Base-by-base conservation (phyloP, 225 moss, liverwort and hornwort genomes). In the Thuidium tamariscinum region DNA sequence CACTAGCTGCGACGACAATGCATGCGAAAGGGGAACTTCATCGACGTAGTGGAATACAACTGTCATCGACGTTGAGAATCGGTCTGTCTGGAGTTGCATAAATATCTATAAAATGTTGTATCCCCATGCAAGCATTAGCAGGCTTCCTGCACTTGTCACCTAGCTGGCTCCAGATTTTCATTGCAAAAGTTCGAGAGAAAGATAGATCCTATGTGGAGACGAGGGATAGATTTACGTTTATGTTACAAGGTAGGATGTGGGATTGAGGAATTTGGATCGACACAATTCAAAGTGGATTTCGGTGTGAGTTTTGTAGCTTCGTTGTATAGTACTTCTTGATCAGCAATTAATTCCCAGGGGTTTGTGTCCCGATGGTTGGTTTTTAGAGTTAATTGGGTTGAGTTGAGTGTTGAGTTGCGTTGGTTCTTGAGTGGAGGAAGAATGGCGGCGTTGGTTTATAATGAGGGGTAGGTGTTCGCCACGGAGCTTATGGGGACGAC, bases 401-500 rank as follows among this genome's bases (percentile, higher is more conserved):
- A 11, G 23, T 64, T 16, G 22, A 65, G 49, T 51, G 16, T 13
- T 22, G 64, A 11, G 29, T 19, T 18, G 36, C 25, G 27, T 25
- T 26, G 12, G 37, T 23, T 10, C 9, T 65, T 41, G 54, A 34
- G 37, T 16, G 39, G 18, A 42, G 29, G 13, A 26, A 56, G 42
- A n/a, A 82, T 88, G 90, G 69, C 71, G 87, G 86, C 60, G 75
- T 55, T 75, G 80, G 83, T 65, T 17, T 93, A 91, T 21, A 87
- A 7, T 34, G 83, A 87, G 15, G 52, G 73, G 57, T 91, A 93
- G 71, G 89, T 92, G 25, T 93, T 92, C 86, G 89, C 70, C 6
- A 88, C 91, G 59, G 93, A 93, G 90, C 52, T 93, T 15, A 2
- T 92, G 5, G 93, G 93, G 32, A 93, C 93, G 39, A 79, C 88